Evolutionary conservation across 768 basidiomycete genomes (phyloP).

Genomic region (Strobilomyces echinocephalus): DNA sequence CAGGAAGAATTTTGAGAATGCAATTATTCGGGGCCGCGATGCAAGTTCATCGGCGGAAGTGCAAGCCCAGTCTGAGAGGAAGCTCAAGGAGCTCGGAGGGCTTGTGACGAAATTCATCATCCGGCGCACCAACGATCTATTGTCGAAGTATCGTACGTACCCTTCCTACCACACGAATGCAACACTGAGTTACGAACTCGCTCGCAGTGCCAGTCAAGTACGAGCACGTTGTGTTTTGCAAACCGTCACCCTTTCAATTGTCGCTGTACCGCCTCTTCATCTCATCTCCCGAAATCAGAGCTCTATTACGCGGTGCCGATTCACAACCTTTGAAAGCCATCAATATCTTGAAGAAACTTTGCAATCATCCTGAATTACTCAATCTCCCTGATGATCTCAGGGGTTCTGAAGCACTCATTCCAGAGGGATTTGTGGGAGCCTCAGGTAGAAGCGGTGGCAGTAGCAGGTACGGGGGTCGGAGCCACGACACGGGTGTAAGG

Average conservation of each 20-base stretch:
- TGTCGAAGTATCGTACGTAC: conserved; percentile 87
- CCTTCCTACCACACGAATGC: not conserved
- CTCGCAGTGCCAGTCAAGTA: conserved; percentile 93
- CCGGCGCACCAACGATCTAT: conserved; percentile 84
- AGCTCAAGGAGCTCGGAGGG: conserved; percentile 84
- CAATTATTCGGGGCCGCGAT: conserved; percentile 87
- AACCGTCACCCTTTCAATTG: conserved; percentile 76
- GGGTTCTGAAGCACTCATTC: conserved; percentile 78
- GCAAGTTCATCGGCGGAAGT: conserved; percentile 74
- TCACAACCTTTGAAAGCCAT: conserved; percentile 97
- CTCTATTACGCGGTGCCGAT: conserved; percentile 76
- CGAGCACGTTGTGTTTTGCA: conserved; percentile 95
- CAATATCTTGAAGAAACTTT: conserved; percentile 89
- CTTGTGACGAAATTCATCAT: conserved; percentile 94
- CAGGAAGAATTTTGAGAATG: conserved; percentile 91
- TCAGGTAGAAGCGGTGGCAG: conserved; percentile 4
- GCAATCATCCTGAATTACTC: conserved; percentile 91
- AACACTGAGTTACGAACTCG: conserved; percentile 8
- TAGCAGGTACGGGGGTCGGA: conserved; percentile 39
- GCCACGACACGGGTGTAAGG: conserved; percentile 45
- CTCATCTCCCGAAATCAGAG: conserved; percentile 87
- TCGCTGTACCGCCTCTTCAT: conserved; percentile 87
- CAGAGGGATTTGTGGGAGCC: conserved; percentile 72
- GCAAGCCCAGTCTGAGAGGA: conserved; percentile 81
- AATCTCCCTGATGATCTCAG: conserved; percentile 78